Conservation (phyloP, 192 early-diverging fungal species). For the Gigaspora rosea region DNA sequence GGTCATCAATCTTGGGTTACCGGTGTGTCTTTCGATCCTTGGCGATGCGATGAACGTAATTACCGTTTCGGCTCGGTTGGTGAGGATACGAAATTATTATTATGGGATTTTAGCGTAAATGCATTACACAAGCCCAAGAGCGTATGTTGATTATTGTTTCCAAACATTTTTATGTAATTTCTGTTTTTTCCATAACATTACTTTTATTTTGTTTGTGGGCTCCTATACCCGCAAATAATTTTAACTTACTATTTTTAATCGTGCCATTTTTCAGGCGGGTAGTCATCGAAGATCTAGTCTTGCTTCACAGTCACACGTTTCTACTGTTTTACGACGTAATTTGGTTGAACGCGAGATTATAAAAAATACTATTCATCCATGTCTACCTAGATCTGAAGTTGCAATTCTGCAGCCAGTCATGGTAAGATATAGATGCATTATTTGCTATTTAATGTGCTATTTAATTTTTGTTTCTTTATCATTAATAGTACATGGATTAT, state of each 20-base stretch:
- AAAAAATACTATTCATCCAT: conserved; percentile 37
- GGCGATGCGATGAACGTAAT: conserved; percentile 72
- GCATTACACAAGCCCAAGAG: conserved; percentile 75
- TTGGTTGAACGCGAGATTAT: background rate
- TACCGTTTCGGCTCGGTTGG: conserved; percentile 90
- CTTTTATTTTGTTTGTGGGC: background rate
- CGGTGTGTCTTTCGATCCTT: conserved; percentile 81
- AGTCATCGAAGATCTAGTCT: conserved; percentile 42
- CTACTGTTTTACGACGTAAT: conserved; percentile 25
- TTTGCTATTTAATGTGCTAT: background rate
- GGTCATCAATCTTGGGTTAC: conserved; percentile 93
- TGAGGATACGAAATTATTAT: conserved; percentile 81
- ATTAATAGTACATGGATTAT: background rate
- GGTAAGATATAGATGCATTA: conserved; percentile 34
- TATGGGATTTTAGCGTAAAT: conserved; percentile 92
- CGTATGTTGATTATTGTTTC: conserved; percentile 41
- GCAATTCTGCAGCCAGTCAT: conserved; percentile 73
- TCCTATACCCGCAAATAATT: background rate
- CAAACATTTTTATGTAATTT: background rate
- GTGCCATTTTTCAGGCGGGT: conserved; percentile 22
- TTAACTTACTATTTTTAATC: background rate
- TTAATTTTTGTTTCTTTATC: background rate
- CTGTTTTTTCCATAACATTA: background rate
- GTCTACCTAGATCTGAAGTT: conserved; percentile 52
- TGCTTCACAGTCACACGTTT: conserved; percentile 36